Evolutionary conservation across 2,329 filamentous ascomycete genomes (phyloP).

Genomic region (Cercospora beticola): DNA sequence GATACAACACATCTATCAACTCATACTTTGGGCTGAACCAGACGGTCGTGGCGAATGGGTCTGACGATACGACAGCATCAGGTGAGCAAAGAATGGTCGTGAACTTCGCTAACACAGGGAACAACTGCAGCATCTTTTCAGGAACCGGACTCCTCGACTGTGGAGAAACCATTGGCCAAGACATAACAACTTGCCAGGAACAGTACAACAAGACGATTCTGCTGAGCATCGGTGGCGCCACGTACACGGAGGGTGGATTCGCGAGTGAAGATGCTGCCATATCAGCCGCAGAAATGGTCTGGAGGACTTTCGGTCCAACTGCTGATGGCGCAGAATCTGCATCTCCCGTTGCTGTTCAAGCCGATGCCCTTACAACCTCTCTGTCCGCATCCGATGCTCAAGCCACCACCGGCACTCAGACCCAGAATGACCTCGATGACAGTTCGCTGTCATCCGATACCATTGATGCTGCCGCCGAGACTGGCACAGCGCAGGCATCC

Average conservation of each 20-base stretch:
- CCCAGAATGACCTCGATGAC: background rate
- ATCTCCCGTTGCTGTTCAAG: background rate
- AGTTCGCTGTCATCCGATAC: background rate
- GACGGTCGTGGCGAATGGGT: background rate
- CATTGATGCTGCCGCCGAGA: background rate
- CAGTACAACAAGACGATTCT: slow-evolving; percentile 67
- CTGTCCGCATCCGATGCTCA: background rate
- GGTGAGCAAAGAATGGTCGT: slow-evolving; percentile 13
- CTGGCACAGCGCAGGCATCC: background rate
- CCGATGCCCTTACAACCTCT: background rate
- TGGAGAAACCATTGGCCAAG: slow-evolving; percentile 51
- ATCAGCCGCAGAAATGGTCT: slow-evolving; percentile 61
- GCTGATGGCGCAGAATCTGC: background rate
- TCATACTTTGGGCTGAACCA: background rate
- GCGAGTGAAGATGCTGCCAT: slow-evolving; percentile 52
- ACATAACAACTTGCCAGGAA: slow-evolving; percentile 55
- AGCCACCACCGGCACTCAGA: background rate
- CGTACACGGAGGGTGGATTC: slow-evolving; percentile 69
- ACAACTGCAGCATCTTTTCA: slow-evolving; percentile 59
- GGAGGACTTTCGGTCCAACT: slow-evolving; percentile 67
- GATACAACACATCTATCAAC: slow-evolving; percentile 10
- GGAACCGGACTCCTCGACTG: slow-evolving; percentile 62
- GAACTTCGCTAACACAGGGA: slow-evolving; percentile 66
- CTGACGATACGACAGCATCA: background rate
- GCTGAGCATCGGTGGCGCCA: slow-evolving; percentile 69